Base-by-base conservation (phyloP, 306 rosid species). In the Castanopsis chinensis region DNA sequence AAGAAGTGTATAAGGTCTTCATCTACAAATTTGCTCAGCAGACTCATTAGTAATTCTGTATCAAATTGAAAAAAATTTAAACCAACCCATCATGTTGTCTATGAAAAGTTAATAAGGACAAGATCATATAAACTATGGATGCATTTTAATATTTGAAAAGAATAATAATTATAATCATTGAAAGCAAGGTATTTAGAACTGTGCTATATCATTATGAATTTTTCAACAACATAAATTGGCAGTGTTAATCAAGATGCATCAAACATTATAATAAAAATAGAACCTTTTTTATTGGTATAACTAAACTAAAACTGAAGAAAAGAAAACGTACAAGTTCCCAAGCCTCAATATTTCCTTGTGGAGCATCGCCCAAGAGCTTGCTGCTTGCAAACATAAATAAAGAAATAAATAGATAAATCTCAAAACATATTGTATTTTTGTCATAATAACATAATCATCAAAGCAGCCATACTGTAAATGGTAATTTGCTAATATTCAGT, bases 261-360 rank as follows among this genome's bases (percentile, higher is more conserved):
- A 30, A 17, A 64, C 3, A 0, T 28, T 67, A 33, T 3, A 49
- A 49, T 49, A 49, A 49, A 49, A 49, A 49, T 49, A 49, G 53
- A 49, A 49, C 17, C 17, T 10, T 49, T 49, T 49, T 49, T 13
- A 49, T 12, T 12, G 53, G 53, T 49, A 19, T 67, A 33, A 18
- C 3, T 19, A 35, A 32, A 33, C n/a, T 19, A n/a, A n/a, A 53
- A 1, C 25, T 13, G 35, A 75, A 41, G 80, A 73, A 51, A 60
- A 72, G 37, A 87, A 80, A 77, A 86, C 97, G 33, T 91, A 95
- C 99, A 53, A 94, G 97, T 87, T 91, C 97, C 97, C 97, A 92
- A 41, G 90, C 95, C 83, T 95, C 95, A 72, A 91, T 52, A 61
- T 88, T 84, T 79, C 76, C 53, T 43, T 77, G 83, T 75, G 77